Percentiles rank a stretch among this genome's conserved stretches.
phyloP scores from a whole-genome alignment of 169 alveolate species.

The Cryptosporidium viatorum region DNA sequence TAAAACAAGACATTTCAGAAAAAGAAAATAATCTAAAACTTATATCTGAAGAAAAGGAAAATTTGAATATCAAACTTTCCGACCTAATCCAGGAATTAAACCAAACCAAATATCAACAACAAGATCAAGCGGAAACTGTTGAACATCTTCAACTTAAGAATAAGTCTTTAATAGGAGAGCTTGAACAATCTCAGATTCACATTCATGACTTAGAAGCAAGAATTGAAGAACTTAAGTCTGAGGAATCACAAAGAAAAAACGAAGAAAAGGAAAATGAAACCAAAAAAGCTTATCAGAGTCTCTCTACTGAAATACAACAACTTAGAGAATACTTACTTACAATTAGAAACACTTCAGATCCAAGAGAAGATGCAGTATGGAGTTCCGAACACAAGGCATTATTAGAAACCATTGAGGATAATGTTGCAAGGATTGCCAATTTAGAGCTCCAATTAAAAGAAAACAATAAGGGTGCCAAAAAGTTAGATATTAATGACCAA shows the following conservation, averaged over 20 bases:
- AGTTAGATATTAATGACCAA: slow-evolving; percentile 73
- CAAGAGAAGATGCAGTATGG: neutral
- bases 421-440: slow-evolving; percentile 46
- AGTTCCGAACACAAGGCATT: slow-evolving; percentile 33
- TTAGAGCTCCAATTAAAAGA: slow-evolving; percentile 54
- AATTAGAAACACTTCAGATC: neutral
- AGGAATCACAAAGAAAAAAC: slow-evolving; percentile 7
- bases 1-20: slow-evolving; percentile 41
- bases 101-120: slow-evolving; percentile 68
- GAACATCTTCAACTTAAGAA: slow-evolving; percentile 56
- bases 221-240: slow-evolving; percentile 18
- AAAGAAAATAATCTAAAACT: slow-evolving; percentile 9
- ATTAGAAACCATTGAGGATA: slow-evolving; percentile 35
- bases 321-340: slow-evolving; percentile 40
- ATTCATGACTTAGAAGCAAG: slow-evolving; percentile 42
- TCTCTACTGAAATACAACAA: slow-evolving; percentile 15
- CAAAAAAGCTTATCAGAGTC: slow-evolving; percentile 31
- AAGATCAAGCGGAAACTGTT: slow-evolving; percentile 59
- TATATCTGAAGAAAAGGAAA: slow-evolving; percentile 57
- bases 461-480: slow-evolving; percentile 49
- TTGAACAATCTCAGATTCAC: slow-evolving; percentile 66
- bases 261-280: slow-evolving; percentile 58
- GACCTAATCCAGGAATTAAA: slow-evolving; percentile 34
- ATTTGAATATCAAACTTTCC: slow-evolving; percentile 32
- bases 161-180: slow-evolving; percentile 33